These are phyloP conservation scores for Trichoderma cornu-damae DNA, from an alignment of 2,329 filamentous ascomycete species.

Conservation along the genomic window DNA sequence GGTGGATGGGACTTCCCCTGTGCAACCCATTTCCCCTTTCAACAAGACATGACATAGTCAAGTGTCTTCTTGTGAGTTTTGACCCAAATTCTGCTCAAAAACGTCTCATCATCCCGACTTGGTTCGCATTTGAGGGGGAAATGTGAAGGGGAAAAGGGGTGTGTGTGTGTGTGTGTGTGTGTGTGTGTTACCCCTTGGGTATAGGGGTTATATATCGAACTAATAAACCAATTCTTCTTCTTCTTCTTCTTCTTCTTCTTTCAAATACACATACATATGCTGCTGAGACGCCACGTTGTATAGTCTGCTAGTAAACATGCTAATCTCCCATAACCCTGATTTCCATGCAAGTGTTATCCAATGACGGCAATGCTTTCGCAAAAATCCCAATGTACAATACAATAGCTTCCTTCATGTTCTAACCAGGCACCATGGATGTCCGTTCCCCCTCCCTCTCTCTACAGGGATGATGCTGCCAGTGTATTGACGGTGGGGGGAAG, in stretches of 20 bases:
- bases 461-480: slow-evolving; percentile 37
- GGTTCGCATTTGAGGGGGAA: no score
- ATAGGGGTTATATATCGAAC: background rate
- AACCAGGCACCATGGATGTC: background rate
- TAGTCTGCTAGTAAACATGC: slow-evolving; percentile 13
- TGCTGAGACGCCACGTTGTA: background rate
- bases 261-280: background rate
- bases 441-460: slow-evolving; percentile 11
- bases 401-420: background rate
- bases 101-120: background rate
- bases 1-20: no score
- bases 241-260: background rate
- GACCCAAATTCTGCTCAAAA: background rate
- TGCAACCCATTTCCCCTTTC: no score
- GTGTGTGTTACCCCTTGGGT: background rate
- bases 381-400: background rate
- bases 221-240: background rate
- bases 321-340: slow-evolving; percentile 2
- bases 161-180: no score
- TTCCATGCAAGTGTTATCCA: slow-evolving; percentile 14
- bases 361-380: slow-evolving; percentile 5
- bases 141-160: background rate
- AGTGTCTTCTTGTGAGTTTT: background rate
- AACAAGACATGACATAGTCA: background rate
- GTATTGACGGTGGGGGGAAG: slow-evolving; percentile 35